These are phyloP conservation scores for Cercospora sp. DNA, from an alignment of 2,329 filamentous ascomycete genomes.

Conservation along the genomic window DNA sequence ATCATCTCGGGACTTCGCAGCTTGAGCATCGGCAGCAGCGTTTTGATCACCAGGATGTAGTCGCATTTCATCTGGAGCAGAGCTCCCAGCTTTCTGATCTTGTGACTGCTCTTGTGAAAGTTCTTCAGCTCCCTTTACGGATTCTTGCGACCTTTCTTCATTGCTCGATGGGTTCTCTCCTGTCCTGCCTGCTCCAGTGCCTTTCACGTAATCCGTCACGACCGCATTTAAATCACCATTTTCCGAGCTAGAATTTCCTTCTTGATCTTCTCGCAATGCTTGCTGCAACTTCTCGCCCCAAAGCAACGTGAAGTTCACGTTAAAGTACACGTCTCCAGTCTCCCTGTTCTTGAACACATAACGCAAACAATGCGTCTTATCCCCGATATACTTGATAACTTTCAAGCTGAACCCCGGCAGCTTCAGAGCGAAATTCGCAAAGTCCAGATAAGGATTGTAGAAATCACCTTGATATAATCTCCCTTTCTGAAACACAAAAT, in stretches of 20 bases:
- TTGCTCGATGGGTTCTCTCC: not conserved
- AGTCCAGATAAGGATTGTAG: constrained; percentile 53
- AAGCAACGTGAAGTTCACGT: constrained; percentile 49
- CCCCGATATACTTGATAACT: constrained; percentile 50
- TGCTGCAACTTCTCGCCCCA: constrained; percentile 47
- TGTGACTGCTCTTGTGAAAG: not conserved
- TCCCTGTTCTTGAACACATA: constrained; percentile 49
- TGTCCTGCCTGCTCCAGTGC: not conserved
- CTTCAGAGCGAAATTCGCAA: constrained; percentile 48
- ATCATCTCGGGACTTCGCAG: not conserved
- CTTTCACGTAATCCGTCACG: not conserved
- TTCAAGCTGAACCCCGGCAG: constrained; percentile 49
- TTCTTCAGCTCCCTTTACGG: not conserved
- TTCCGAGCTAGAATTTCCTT: not conserved
- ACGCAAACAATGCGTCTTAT: constrained; percentile 50
- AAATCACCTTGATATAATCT: constrained; percentile 50
- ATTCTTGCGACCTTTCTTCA: not conserved
- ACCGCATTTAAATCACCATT: not conserved
- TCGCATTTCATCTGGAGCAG: constrained; percentile 18
- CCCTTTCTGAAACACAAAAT: constrained; percentile 48
- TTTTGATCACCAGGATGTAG: constrained; percentile 28
- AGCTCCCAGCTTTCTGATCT: not conserved
- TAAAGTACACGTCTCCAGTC: constrained; percentile 47
- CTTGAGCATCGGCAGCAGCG: constrained; percentile 16
- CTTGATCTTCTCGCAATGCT: constrained; percentile 36